Conservation (phyloP, 2,329 filamentous ascomycete genomes). For the Colletotrichum cuscutae region DNA sequence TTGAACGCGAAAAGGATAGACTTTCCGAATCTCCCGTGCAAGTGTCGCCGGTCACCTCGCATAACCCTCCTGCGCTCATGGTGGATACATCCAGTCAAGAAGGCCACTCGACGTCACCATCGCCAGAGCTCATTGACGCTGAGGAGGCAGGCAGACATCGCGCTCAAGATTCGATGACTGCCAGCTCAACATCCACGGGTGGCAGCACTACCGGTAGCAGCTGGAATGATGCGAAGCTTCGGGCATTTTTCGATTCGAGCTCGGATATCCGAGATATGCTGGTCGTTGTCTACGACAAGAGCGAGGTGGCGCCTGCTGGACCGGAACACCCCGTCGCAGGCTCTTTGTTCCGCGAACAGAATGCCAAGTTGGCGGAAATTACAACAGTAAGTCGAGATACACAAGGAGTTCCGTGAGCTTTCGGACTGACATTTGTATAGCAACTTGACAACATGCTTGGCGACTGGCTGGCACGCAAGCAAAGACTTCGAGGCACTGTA, state of each 20-base stretch:
- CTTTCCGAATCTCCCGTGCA: conserved; percentile 76
- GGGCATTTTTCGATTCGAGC: conserved; percentile 90
- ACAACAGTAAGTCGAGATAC: conserved; percentile 68
- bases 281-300: conserved; percentile 92
- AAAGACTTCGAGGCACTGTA: conserved; percentile 65
- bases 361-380: conserved; percentile 86
- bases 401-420: background rate
- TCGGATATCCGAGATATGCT: conserved; percentile 90
- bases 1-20: conserved; percentile 48
- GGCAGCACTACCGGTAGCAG: conserved; percentile 63
- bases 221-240: conserved; percentile 89
- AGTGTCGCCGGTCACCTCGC: conserved; percentile 65
- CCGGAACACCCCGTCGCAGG: conserved; percentile 88
- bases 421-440: conserved; percentile 47
- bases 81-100: conserved; percentile 78
- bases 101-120: conserved; percentile 72
- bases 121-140: conserved; percentile 67
- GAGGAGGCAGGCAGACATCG: conserved; percentile 51
- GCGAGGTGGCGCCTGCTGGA: conserved; percentile 80
- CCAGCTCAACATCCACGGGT: conserved; percentile 57
- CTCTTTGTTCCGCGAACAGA: conserved; percentile 86
- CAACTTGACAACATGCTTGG: conserved; percentile 90
- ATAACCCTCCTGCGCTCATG: conserved; percentile 73
- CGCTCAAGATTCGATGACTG: conserved; percentile 60
- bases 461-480: conserved; percentile 80